Conservation (phyloP, 495 filamentous ascomycete species). For the Penicillium cosmopolitanum region DNA sequence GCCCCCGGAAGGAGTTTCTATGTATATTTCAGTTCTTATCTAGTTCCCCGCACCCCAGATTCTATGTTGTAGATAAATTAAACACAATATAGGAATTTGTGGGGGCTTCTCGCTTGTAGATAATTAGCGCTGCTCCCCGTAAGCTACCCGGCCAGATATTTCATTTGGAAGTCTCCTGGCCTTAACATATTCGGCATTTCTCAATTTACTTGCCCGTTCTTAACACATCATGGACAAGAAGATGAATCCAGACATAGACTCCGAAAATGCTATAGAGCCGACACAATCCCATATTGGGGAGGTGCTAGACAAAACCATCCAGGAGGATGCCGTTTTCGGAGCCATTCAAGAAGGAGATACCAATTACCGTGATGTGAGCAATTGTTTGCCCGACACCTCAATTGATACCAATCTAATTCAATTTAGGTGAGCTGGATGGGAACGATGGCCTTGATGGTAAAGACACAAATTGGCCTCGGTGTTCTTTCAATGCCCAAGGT, state of each 20-base stretch:
- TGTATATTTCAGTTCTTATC: not conserved
- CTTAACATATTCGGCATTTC: not conserved
- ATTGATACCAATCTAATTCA: not conserved
- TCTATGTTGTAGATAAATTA: not conserved
- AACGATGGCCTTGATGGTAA: conserved; percentile 40
- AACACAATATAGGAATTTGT: not conserved
- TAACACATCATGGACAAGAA: conserved; percentile 1
- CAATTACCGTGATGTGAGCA: conserved; percentile 13
- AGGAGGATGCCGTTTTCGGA: conserved; percentile 18
- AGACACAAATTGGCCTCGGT: conserved; percentile 59
- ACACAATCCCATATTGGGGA: conserved; percentile 5
- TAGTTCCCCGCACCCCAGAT: not conserved
- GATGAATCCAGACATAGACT: not conserved
- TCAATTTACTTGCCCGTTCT: not conserved
- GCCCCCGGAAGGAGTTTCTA: not conserved
- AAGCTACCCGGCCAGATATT: not conserved
- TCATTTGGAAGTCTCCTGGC: not conserved
- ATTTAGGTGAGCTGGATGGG: conserved; percentile 37
- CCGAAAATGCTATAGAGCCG: not conserved
- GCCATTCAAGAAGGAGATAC: conserved; percentile 15
- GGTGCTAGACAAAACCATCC: not conserved
- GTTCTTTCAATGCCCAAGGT: conserved; percentile 61
- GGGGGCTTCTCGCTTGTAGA: not conserved
- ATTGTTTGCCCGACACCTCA: not conserved
- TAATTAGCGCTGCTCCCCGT: not conserved